Evolutionary conservation across 306 rosid species (phyloP), one percentile per base, ranked within the genome.

Genomic region (Cyamopsis tetragonoloba): DNA sequence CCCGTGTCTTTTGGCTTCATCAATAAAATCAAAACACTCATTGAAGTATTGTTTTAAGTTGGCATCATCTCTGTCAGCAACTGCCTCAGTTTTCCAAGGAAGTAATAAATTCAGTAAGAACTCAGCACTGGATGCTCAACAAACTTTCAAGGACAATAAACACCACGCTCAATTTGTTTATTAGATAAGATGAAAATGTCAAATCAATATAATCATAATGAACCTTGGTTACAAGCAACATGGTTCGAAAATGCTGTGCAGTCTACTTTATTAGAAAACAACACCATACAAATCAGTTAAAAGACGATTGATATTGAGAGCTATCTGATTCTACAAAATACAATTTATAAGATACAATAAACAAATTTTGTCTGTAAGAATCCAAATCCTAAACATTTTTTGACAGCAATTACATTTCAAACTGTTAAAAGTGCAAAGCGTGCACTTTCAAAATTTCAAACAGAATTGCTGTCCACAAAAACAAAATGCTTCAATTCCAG

Each of bases 1-100:
- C 18, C 87, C 84, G 11, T 62, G 53, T 49, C 80, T 66, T 80
- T 79, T 85, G 31, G 81, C 84, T 75, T 76, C 91, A 6, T 81
- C 81, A 48, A 88, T 83, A 49, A 74, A 88, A 67, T 72, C 13
- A 66, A 83, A 83, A 68, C 91, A 83, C 60, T 79, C 85, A 2
- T 81, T 66, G 66, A 88, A 88, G 81, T 81, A 69, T 68, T 79
- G 81, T 54, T 54, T 74, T 58, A 88, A 22, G 66, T 83, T 48
- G 26, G 54, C 35, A 1, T 71, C 80, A 38, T 32, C 61, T 59
- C 60, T 81, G 77, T 88, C 95, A 37, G 41, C 3, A 55, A 88
- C 89, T 88, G 63, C 55, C 74, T 66, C 85, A 73, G 57, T 66
- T 76, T 69, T 30, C 68, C 74, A 77, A 32, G 8, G 7, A 32